phyloP scores from a whole-genome alignment of 257 asterid genomes.

The Phtheirospermum japonicum region DNA sequence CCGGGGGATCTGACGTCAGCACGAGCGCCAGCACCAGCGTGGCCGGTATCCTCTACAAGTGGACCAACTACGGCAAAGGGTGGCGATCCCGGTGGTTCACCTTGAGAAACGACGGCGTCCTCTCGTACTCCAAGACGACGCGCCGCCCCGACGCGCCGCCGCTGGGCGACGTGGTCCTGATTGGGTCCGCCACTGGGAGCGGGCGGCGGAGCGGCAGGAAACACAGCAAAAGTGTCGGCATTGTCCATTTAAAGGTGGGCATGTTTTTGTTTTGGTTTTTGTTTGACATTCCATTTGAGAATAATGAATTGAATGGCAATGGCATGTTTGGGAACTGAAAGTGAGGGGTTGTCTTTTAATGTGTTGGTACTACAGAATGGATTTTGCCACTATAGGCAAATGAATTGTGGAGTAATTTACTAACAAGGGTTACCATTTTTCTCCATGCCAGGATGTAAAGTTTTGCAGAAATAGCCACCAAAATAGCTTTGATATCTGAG shows the following conservation, averaged over 20 bases:
- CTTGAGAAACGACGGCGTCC: conserved; percentile 58
- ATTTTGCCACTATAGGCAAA: conserved; percentile 39
- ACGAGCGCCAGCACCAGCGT: conserved; percentile 42
- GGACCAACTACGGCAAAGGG: conserved; percentile 94
- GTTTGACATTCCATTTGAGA: too few species aligned
- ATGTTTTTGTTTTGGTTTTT: too few species aligned
- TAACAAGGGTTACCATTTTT: conserved; percentile 27
- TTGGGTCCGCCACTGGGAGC: conserved; percentile 33
- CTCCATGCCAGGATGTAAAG: conserved; percentile 9
- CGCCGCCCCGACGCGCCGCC: conserved; percentile 46
- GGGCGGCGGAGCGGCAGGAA: conserved; percentile 38
- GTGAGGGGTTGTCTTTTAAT: conserved; percentile 46
- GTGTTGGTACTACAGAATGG: conserved; percentile 23
- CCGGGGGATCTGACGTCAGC: conserved; percentile 55
- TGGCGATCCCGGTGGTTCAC: conserved; percentile 98
- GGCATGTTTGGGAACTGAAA: conserved; percentile 28
- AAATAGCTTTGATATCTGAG: conserved; percentile 43
- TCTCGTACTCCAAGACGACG: conserved; percentile 66
- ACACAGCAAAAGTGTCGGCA: conserved; percentile 53
- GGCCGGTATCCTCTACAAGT: conserved; percentile 75
- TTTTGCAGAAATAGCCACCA: conserved; percentile 24
- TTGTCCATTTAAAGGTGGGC: conserved; percentile 81
- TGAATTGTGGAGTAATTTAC: conserved; percentile 29
- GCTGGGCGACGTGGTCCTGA: conserved; percentile 33
- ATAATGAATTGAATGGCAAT: not conserved